These are phyloP conservation scores for Chlorella sp. DNA, from an alignment of 139 green algal species.

Conservation along the genomic window DNA sequence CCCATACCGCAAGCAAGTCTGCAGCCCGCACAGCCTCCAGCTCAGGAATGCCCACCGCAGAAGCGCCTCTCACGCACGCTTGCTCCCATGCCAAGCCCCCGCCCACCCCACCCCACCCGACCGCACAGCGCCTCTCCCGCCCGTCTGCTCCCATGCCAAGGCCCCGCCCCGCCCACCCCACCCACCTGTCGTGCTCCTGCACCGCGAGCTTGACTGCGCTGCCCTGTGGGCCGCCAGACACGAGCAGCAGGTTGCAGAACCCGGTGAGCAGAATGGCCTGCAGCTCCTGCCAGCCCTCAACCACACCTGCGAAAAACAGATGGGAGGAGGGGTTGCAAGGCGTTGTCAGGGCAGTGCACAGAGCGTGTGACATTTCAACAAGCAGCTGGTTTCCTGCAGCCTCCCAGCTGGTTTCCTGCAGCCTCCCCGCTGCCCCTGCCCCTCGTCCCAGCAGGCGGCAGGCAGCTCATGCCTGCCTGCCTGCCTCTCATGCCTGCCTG, in stretches of 20 bases:
- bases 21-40: too few species aligned
- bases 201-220: background rate
- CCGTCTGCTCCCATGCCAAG: background rate
- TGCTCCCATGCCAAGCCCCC: background rate
- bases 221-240: background rate
- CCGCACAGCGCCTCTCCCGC: too few species aligned
- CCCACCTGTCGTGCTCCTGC: constrained; percentile 15
- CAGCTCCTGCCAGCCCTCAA: constrained; percentile 22
- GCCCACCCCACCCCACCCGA: background rate
- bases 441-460: background rate
- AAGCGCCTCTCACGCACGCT: too few species aligned
- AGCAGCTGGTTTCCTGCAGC: background rate
- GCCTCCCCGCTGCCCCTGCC: background rate
- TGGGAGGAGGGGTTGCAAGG: background rate
- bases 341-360: background rate
- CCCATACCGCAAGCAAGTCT: too few species aligned
- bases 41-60: too few species aligned
- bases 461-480: too few species aligned
- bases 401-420: background rate
- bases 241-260: background rate
- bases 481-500: background rate
- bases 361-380: background rate
- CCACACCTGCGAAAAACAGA: background rate
- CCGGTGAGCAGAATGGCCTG: background rate
- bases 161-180: background rate